Evolutionary conservation across 352 stramenopile genomes (phyloP).

Genomic region (Pythium dissotocum): DNA sequence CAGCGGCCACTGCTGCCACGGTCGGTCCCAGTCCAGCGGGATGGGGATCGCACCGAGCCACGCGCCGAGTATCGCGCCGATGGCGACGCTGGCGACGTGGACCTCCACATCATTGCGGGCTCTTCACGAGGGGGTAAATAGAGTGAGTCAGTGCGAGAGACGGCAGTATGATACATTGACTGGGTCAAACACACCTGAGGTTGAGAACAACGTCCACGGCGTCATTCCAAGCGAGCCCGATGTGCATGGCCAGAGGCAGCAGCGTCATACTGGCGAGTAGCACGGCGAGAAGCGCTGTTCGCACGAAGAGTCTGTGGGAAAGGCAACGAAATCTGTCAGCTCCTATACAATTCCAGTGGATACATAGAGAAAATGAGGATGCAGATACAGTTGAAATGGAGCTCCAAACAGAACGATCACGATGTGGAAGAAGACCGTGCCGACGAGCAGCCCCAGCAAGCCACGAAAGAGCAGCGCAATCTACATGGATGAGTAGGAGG

Average conservation of each 20-base stretch:
- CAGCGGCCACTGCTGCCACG: conserved; percentile 89
- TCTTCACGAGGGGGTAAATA: conserved; percentile 25
- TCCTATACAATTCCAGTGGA: not conserved
- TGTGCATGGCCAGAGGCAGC: conserved; percentile 45
- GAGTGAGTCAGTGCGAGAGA: not conserved
- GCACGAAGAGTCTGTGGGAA: conserved; percentile 46
- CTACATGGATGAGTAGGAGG: not conserved
- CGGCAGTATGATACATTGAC: too few relatives aligned
- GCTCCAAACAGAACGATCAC: conserved; percentile 76
- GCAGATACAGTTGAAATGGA: conserved; percentile 55
- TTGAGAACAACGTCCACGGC: conserved; percentile 62
- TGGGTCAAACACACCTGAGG: conserved; percentile 32
- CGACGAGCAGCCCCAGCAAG: conserved; percentile 35
- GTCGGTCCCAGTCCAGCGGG: conserved; percentile 86
- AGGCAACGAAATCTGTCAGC: not conserved
- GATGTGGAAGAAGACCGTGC: conserved; percentile 52
- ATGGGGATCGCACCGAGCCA: conserved; percentile 82
- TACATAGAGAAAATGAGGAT: not conserved
- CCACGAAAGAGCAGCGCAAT: conserved; percentile 8
- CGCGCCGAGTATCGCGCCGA: conserved; percentile 60
- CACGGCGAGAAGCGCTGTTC: conserved; percentile 66
- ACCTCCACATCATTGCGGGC: conserved; percentile 42
- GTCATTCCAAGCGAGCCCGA: conserved; percentile 35
- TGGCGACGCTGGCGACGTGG: conserved; percentile 49
- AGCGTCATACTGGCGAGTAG: conserved; percentile 52